Evolutionary conservation across 2,329 filamentous ascomycete genomes (phyloP), one percentile per base, ranked within the genome.

Genomic region (Ascochyta rabiei): DNA sequence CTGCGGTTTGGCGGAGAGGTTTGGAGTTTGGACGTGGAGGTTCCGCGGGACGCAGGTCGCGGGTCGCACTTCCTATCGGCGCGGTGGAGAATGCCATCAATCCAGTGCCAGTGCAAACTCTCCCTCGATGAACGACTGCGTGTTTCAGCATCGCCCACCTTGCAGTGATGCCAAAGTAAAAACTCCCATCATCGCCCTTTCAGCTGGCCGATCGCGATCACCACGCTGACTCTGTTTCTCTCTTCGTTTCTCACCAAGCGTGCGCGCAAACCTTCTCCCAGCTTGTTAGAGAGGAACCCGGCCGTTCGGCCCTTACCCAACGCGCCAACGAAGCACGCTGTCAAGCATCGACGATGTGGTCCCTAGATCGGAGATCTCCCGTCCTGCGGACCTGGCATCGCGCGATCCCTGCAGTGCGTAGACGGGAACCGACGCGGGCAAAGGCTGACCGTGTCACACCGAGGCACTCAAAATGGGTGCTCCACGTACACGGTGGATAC

Each of bases 331-430:
- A 23, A 21, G 21, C 23, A 19, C 26, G 28, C 46, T 21, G 41
- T 38, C 28, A 39, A 28, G 23, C 35, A 50, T 50, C 52, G 47
- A 42, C 52, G 52, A 54, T 54, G 44, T 3, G 2, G 18, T 15
- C 19, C 46, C 37, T 47, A 18, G 41, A 55, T 55, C 52, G 52
- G 33, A 55, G 41, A 55, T 50, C 46, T 50, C 52, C 52, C 52
- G 52, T 16, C 12, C 16, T 42, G 39, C 18, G 35, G 52, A 49
- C 30, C 24, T 49, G 35, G 49, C 46, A 49, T 49, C 18, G 46
- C 52, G n/a, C 46, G 46, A 49, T 50, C 46, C 39, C n/a, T n/a
- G n/a, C n/a, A n/a, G n/a, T n/a, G n/a, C n/a, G n/a, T n/a, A n/a
- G n/a, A n/a, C n/a, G n/a, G n/a, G n/a, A n/a, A n/a, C n/a, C n/a